Evolutionary conservation across 2,329 filamentous ascomycete species (phyloP).

Genomic region (Canariomyces notabilis): DNA sequence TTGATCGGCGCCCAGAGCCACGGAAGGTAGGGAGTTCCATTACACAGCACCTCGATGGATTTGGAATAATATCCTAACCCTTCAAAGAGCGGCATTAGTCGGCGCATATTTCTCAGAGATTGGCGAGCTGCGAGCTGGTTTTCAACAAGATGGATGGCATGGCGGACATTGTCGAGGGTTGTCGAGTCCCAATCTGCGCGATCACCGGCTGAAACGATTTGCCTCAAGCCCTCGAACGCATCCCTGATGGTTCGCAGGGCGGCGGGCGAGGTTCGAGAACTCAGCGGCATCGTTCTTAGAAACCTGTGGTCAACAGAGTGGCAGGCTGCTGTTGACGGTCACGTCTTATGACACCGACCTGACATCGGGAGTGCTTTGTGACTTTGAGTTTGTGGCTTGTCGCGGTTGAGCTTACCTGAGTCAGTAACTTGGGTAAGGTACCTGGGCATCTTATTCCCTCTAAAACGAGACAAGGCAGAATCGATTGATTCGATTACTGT

Average conservation of each 20-base stretch:
- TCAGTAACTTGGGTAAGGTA: too few relatives aligned
- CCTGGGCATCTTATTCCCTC: too few relatives aligned
- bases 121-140: slow-evolving; percentile 33
- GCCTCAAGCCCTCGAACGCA: slow-evolving; percentile 24
- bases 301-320: background rate
- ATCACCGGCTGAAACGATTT: slow-evolving; percentile 16
- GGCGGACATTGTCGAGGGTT: slow-evolving; percentile 34
- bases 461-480: too few relatives aligned
- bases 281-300: slow-evolving; percentile 1
- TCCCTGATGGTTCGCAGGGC: slow-evolving; percentile 16
- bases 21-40: slow-evolving; percentile 41
- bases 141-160: slow-evolving; percentile 36
- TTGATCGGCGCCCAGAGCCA: slow-evolving; percentile 45
- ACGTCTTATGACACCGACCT: too few relatives aligned
- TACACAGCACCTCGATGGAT: slow-evolving; percentile 39
- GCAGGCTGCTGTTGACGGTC: too few relatives aligned
- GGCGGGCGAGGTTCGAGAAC: slow-evolving; percentile 8
- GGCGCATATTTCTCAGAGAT: slow-evolving; percentile 39
- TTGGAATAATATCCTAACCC: slow-evolving; percentile 40
- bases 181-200: slow-evolving; percentile 26
- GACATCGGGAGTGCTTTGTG: too few relatives aligned
- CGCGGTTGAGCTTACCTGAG: too few relatives aligned
- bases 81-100: slow-evolving; percentile 38
- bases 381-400: too few relatives aligned
- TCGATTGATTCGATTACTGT: too few relatives aligned